Base-by-base conservation (phyloP, 768 basidiomycete species). In the Phlegmacium glaucopus region DNA sequence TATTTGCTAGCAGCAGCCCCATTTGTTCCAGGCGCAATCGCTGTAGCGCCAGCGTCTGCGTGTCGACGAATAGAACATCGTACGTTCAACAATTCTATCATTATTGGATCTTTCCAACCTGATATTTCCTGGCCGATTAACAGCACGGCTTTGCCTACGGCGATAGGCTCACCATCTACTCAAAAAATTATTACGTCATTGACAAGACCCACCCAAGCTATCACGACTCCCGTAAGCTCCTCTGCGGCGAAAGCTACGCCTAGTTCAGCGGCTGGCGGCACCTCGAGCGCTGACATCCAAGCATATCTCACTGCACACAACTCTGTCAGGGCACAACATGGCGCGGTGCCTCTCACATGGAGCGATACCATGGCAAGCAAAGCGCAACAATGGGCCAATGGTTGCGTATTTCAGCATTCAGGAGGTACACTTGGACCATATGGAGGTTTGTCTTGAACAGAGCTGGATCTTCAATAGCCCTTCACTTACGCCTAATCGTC, bases 381-480 rank as follows among this genome's bases (percentile, higher is more conserved):
- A 49, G 90, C 90, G 6, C 78, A 83, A 58, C 60, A 75, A 46
- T 88, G 85, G 83, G 86, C 87, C 4, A 72, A 82, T 53, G 65
- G 67, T 11, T 93, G 90, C 59, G 59, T 72, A 3, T 88, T 85
- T 62, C 27, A 80, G 52, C 90, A 93, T 60, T 86, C 85, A 11
- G 77, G 77, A 16, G 86, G 86, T 22, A 63, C 69, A 18, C 74
- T 87, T 27, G 86, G 86, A 4, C 69, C 72, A 3, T 79, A 72
- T 51, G 87, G 86, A 60, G 83, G 81, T 84, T 49, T 15, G 68
- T 66, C 10, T 42, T n/a, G n/a, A n/a, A n/a, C n/a, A n/a, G n/a
- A n/a, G n/a, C n/a, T n/a, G n/a, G n/a, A n/a, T n/a, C n/a, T n/a
- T n/a, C n/a, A n/a, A n/a, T n/a, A n/a, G n/a, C n/a, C n/a, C n/a